Base-by-base conservation (phyloP, 257 asterid genomes). In the Solanum neorickii region DNA sequence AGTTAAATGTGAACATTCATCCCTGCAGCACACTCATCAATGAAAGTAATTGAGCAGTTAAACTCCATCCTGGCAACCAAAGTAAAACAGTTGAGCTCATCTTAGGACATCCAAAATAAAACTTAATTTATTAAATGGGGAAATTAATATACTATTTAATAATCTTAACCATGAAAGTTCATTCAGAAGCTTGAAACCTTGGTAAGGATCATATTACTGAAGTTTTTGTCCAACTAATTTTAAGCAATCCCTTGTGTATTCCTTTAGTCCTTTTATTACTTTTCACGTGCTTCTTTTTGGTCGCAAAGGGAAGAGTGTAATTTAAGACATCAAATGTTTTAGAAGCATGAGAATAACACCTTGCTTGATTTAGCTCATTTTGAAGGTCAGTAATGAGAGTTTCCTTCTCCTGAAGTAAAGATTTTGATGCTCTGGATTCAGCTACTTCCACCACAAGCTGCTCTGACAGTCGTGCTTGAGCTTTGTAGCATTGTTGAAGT, bases 401-500 rank as follows among this genome's bases (percentile, higher is more conserved):
- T 89, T 97, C 99, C 89, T 95, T 94, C 93, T 95, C 99, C 90
- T 93, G 96, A 86, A 92, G 56, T 82, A 90, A 89, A 90, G 95
- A 91, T 95, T 97, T 96, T 82, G 94, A 93, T 87, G 92, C 86
- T 92, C 99, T 91, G 88, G 95, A 89, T 88, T 97, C 99, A n/a
- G 99, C 95, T 89, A 97, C 99, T 92, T 95, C 99, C 88, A 95
- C 97, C 87, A 96, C 99, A 82, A 97, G 99, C 92, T 97, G 99
- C 84, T 95, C 99, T 1, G 99, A 94, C 84, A 97, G 87, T 73
- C 99, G 98, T 89, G 99, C 91, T 89, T 97, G 99, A 88, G 98
- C 99, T 92, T 94, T 97, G 91, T 97, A 97, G 87, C 98, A 96
- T 87, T 95, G 99, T 90, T 96, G 99, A 91, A 97, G 97, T 90